These are phyloP conservation scores for Cyclostephanos invisitatus DNA, from an alignment of 108 stramenopile genomes.

Conservation along the genomic window DNA sequence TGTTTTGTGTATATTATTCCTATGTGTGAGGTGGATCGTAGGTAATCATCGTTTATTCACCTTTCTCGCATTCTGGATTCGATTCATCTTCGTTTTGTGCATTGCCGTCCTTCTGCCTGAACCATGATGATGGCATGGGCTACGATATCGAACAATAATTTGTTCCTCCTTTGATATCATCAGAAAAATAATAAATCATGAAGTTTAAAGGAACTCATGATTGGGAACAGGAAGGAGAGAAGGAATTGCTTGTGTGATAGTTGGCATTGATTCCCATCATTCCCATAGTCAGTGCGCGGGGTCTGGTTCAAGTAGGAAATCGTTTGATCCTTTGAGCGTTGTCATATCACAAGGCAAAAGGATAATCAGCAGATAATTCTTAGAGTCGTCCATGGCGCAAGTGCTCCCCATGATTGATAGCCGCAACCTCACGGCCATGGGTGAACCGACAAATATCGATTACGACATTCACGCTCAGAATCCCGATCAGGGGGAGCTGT, in stretches of 20 bases:
- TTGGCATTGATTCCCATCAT: not conserved
- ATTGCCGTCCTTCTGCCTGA: no score
- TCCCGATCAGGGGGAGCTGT: constrained; percentile 13
- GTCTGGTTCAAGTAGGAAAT: no score
- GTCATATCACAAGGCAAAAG: not conserved
- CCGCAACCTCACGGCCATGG: constrained; percentile 42
- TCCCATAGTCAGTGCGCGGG: not conserved
- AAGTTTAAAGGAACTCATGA: not conserved
- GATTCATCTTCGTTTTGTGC: no score
- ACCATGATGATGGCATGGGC: no score
- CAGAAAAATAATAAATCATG: not conserved
- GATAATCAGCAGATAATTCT: not conserved
- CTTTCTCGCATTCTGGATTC: no score
- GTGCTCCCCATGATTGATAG: constrained; percentile 45
- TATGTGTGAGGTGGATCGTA: no score
- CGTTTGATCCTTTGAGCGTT: not conserved
- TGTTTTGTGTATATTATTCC: no score
- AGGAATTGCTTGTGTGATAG: not conserved
- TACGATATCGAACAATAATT: no score
- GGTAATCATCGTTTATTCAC: no score
- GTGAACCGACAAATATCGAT: constrained; percentile 25
- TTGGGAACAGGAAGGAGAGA: not conserved
- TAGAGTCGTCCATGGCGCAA: constrained; percentile 35
- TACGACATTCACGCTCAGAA: constrained; percentile 22
- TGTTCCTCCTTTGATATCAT: no score